These are phyloP conservation scores for Linnemannia elongata DNA, from an alignment of 192 early-diverging fungal genomes.

Conservation along the genomic window DNA sequence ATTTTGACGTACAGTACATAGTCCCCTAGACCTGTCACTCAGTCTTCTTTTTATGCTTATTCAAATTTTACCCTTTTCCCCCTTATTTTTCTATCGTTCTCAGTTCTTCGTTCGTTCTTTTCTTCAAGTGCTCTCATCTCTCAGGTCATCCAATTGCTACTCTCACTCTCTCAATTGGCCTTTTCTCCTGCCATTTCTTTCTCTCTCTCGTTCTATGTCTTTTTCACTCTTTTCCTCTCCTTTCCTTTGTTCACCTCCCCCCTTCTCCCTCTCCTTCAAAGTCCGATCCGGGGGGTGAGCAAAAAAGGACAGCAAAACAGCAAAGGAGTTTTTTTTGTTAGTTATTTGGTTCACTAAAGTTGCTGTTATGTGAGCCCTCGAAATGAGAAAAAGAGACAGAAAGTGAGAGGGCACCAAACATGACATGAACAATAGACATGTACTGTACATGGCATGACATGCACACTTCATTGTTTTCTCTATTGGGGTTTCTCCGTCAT, in stretches of 20 bases:
- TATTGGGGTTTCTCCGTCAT: no score
- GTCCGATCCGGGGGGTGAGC: conserved; percentile 1
- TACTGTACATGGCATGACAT: neutral
- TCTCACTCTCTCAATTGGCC: no score
- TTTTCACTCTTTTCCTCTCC: neutral
- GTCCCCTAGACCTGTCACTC: no score
- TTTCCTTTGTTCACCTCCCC: neutral
- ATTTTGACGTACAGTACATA: neutral
- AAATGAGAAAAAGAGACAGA: neutral
- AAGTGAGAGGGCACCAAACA: neutral
- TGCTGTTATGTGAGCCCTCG: no score
- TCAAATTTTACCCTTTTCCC: neutral
- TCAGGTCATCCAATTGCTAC: neutral
- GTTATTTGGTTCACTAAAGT: no score
- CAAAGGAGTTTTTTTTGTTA: neutral
- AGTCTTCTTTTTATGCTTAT: neutral
- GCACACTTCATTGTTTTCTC: no score
- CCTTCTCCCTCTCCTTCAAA: neutral
- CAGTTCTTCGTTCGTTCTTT: neutral
- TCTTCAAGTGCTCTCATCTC: neutral
- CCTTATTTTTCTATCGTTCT: neutral
- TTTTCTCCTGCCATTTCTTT: neutral
- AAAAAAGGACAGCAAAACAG: neutral
- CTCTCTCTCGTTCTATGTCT: neutral
- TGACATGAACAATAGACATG: neutral